Conservation (phyloP, 257 asterid species). For the Solanum pennellii region DNA sequence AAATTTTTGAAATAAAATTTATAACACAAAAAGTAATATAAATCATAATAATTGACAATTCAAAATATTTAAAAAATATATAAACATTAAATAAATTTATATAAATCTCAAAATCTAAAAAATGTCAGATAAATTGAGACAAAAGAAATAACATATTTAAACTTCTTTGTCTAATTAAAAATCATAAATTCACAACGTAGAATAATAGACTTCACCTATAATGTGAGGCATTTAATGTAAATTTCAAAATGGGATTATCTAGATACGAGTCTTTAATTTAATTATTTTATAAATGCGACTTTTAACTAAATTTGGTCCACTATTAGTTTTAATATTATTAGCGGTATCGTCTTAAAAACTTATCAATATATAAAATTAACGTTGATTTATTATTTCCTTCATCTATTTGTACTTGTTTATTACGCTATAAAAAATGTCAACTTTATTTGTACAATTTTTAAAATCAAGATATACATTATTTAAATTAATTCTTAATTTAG, state of each 20-base stretch:
- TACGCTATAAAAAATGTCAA: not conserved
- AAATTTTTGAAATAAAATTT: no score
- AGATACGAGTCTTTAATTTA: not conserved
- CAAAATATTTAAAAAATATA: no score
- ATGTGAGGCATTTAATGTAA: not conserved
- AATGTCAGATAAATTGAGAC: no score
- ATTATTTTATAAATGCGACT: not conserved
- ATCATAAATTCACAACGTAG: not conserved
- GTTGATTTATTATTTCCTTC: not conserved
- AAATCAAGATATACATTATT: not conserved
- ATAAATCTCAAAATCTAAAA: no score
- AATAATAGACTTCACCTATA: not conserved
- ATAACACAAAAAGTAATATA: no score
- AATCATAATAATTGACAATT: no score
- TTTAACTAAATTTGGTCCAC: not conserved
- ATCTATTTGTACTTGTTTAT: not conserved
- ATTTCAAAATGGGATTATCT: not conserved
- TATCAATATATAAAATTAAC: no score
- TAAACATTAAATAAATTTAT: no score
- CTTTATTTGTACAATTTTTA: not conserved
- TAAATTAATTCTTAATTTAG: not conserved
- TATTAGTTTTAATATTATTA: no score
- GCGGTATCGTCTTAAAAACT: no score
- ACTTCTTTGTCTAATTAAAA: not conserved
- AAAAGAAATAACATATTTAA: not conserved